Base-by-base conservation (phyloP, 805 yeast species). In the Candida patagonica region DNA sequence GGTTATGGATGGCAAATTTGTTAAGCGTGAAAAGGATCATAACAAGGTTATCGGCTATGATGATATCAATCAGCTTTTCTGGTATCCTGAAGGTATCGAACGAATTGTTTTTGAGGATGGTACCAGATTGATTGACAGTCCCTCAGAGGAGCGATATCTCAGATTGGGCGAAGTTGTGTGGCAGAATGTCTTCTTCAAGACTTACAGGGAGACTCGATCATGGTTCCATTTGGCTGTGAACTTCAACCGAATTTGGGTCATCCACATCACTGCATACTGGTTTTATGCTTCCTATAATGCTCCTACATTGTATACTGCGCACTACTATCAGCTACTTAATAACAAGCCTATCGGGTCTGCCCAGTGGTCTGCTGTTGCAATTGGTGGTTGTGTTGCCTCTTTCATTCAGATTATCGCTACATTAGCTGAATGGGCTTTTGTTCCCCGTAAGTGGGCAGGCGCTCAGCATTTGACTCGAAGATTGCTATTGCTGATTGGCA, bases 31-130 rank as follows among this genome's bases (percentile, higher is more conserved):
- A 52, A 71, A 71, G 50, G 92, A 85, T 61, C 92, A 78, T 66
- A 56, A 68, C 57, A 56, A 71, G 48, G 66, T 78, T 39, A 62
- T 66, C 39, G 71, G 98, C 63, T 92, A 92, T 63, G 99, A 92
- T 69, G 99, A 92, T 70, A 94, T 92, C 45, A 92, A 92, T 65
- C 99, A 92, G 71, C 73, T 92, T 54, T 92, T 94, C 68, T 92
- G 99, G 99, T 92, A 94, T 66, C 96, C 97, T 35, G 97, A 94
- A 67, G 99, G 98, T 73, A 83, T 92, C 50, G 80, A 94, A 44
- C 80, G 92, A 65, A 88, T 92, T 54, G 74, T 80, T 37, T 75
- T 89, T 55, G 92, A 82, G 59, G 97, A 92, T 60, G 96, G 95
- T 50, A 71, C 95, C 15, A 79, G 95, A 61, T 70, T 92, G 53